Base-by-base conservation (phyloP, 1,139 yeast genomes). In the Kluyveromyces marxianus region DNA sequence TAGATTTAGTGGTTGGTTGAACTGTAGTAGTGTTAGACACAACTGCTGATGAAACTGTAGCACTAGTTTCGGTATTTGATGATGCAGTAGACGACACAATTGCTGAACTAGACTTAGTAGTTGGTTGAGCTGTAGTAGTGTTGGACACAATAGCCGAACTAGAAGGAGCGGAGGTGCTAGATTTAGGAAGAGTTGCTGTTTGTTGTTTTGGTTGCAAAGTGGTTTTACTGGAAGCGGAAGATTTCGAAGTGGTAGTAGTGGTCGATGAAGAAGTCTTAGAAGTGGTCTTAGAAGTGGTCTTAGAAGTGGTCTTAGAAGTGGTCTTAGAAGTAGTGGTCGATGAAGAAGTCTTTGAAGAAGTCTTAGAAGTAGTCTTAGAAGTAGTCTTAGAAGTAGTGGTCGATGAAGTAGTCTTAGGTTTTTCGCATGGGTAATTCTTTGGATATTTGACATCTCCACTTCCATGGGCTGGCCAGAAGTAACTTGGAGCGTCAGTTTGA, bases 401-500 rank as follows among this genome's bases (percentile, higher is more conserved):
- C 4, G 31, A 24, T 10, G 34, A 42, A 25, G 26, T 32, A 35
- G 30, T 21, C 28, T 21, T 27, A 14, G 21, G 2, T 1, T 33
- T 33, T 6, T 5, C 5, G 21, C 45, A 50, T 37, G 34, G 48
- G 25, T 41, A 39, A 32, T 14, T 37, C 21, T 10, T 7, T 26
- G 40, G 40, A 7, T 37, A 37, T 10, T 29, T 37, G 25, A 27
- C 24, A 26, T 27, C 31, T 4, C 40, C 40, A 7, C 26, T 21
- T 7, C n/a, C 21, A 7, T 37, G 25, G 24, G 32, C 32, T 31
- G 40, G 44, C 67, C 67, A 64, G 48, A 60, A 59, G 48, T 56
- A 65, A 3, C 57, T 54, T 4, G 67, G 58, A 35, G 62, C 56
- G 47, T 61, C 64, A 7, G 60, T 54, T 48, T 50, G 50, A 1